phyloP scores from a whole-genome alignment of 2,329 filamentous ascomycete species.

The Daldinia sp. region DNA sequence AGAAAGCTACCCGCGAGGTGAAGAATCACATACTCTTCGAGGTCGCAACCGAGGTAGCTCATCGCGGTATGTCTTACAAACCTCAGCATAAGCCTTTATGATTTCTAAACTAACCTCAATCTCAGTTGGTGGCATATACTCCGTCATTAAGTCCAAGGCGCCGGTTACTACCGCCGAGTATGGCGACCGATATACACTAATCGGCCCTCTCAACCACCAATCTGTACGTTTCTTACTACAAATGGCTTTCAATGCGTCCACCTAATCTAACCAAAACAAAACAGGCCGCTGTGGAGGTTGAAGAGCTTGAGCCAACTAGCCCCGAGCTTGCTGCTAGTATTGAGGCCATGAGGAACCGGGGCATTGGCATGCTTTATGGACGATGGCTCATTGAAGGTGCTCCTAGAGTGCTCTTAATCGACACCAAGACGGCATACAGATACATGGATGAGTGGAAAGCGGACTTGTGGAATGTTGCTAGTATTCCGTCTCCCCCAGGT shows the following conservation, averaged over 20 bases:
- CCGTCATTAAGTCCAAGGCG: conserved; percentile 98
- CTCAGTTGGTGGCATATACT: conserved; percentile 96
- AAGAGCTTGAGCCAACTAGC: conserved; percentile 87
- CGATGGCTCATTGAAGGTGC: conserved; percentile 98
- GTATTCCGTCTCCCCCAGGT: conserved; percentile 90
- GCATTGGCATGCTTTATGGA: conserved; percentile 90
- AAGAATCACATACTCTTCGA: conserved; percentile 97
- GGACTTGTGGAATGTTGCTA: conserved; percentile 91
- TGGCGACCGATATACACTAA: conserved; percentile 95
- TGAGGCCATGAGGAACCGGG: conserved; percentile 90
- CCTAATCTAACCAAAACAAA: conserved; percentile 10
- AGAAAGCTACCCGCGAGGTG: conserved; percentile 73
- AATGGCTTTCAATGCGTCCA: conserved; percentile 42
- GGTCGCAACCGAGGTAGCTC: conserved; percentile 95
- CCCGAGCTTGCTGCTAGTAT: conserved; percentile 86
- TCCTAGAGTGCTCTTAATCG: conserved; percentile 91
- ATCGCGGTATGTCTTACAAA: conserved; percentile 76
- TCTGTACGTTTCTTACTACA: conserved; percentile 70
- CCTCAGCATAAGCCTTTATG: conserved; percentile 3
- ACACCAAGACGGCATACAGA: conserved; percentile 91
- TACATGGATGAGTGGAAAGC: conserved; percentile 97
- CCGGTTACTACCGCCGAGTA: conserved; percentile 98
- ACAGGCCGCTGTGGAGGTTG: conserved; percentile 96
- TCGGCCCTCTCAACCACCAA: conserved; percentile 91
- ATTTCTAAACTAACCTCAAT: conserved; percentile 41